phyloP scores from a whole-genome alignment of 306 rosid species.

The Sphenostylis stenocarpa region DNA sequence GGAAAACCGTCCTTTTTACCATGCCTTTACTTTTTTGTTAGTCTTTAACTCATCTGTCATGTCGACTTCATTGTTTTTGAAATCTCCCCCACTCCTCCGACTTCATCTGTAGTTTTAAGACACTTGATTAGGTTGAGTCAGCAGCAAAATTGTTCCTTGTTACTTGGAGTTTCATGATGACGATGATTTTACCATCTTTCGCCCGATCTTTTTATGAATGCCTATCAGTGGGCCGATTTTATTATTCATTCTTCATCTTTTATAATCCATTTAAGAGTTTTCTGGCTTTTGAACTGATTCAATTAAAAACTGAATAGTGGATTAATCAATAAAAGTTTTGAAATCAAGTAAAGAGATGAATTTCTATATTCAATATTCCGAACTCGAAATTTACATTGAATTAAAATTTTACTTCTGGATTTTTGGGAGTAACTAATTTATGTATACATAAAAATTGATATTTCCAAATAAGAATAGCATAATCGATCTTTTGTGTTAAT shows the following conservation, averaged over 20 bases:
- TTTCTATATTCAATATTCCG: too few species aligned
- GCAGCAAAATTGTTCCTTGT: constrained; percentile 39
- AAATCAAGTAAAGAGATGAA: too few species aligned
- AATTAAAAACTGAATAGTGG: not conserved
- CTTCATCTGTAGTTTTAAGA: constrained; percentile 31
- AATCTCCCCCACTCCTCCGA: not conserved
- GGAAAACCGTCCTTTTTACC: not conserved
- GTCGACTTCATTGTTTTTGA: constrained; percentile 9
- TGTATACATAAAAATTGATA: too few species aligned
- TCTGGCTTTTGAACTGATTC: not conserved
- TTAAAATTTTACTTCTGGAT: too few species aligned
- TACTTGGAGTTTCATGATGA: constrained; percentile 41
- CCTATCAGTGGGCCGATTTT: not conserved
- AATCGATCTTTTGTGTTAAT: too few species aligned
- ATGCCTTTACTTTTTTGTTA: constrained; percentile 6
- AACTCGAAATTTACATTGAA: too few species aligned
- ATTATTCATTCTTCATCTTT: not conserved
- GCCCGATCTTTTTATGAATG: not conserved
- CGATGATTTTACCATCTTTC: constrained; percentile 21
- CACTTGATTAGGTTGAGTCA: constrained; percentile 40
- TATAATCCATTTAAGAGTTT: not conserved
- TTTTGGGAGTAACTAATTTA: too few species aligned
- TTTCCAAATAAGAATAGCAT: too few species aligned
- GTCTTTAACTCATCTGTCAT: not conserved
- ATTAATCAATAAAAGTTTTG: not conserved